Conservation (phyloP, 768 basidiomycete genomes). For the Boletus reticuloceps region DNA sequence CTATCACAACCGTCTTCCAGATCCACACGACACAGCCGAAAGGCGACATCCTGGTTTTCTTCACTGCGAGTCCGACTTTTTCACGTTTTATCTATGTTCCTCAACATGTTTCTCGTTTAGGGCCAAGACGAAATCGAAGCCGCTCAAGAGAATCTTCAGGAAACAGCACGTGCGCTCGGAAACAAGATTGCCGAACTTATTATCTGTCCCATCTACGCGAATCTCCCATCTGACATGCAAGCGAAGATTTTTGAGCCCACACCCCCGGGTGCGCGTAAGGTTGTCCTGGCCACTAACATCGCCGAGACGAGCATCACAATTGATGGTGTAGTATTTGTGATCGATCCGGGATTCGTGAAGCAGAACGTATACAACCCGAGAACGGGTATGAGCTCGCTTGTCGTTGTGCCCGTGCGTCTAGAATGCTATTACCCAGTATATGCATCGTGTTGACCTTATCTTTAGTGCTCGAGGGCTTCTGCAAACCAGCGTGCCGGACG, state of each 20-base stretch:
- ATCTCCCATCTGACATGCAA: constrained; percentile 99
- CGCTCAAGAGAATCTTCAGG: constrained; percentile 92
- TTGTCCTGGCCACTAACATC: constrained; percentile 97
- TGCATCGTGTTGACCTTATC: background rate
- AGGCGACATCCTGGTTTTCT: constrained; percentile 96
- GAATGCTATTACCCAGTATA: background rate
- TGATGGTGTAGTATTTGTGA: constrained; percentile 98
- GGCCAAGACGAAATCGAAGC: constrained; percentile 99
- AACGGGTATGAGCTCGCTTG: constrained; percentile 96
- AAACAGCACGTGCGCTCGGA: constrained; percentile 91
- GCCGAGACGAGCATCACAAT: constrained; percentile 99
- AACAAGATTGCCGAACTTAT: constrained; percentile 95
- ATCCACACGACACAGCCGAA: constrained; percentile 98
- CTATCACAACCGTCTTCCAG: constrained; percentile 98
- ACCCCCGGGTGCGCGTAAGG: constrained; percentile 93
- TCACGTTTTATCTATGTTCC: background rate
- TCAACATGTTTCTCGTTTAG: constrained; percentile 27
- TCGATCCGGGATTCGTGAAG: constrained; percentile 99
- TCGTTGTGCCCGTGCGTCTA: constrained; percentile 84
- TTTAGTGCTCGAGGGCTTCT: constrained; percentile 91
- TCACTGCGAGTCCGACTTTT: constrained; percentile 61
- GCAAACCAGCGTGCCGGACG: constrained; percentile 97
- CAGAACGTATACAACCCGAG: constrained; percentile 98
- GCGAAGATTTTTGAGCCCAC: constrained; percentile 99
- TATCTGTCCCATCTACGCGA: constrained; percentile 97